Conservation (phyloP, 345 rosid genomes). For the Pistacia atlantica region DNA sequence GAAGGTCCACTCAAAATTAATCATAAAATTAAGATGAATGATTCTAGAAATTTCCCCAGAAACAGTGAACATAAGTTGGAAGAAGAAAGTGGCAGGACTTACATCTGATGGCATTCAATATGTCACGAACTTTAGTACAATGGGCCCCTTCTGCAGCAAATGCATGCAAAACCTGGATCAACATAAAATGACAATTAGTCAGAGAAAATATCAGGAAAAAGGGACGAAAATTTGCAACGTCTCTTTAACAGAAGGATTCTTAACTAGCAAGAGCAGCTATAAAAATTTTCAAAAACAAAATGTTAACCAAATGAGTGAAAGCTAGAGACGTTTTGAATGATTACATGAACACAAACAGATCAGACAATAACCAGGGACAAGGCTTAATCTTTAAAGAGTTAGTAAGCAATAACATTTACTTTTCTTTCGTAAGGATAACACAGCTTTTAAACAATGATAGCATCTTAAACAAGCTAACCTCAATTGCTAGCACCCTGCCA, state of each 20-base stretch:
- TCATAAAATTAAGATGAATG: not conserved
- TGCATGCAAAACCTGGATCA: constrained; percentile 83
- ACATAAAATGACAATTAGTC: constrained; percentile 1
- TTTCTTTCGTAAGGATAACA: not conserved
- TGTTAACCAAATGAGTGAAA: not conserved
- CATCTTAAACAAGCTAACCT: constrained; percentile 51
- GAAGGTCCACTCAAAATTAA: not conserved
- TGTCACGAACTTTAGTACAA: constrained; percentile 79
- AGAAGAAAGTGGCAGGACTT: constrained; percentile 35
- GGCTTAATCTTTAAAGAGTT: not conserved
- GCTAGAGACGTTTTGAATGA: not conserved
- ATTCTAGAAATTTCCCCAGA: not conserved
- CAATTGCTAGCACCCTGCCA: constrained; percentile 96
- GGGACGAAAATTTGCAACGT: not conserved
- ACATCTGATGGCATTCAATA: constrained; percentile 91
- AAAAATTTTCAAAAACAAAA: not conserved
- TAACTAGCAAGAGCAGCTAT: not conserved
- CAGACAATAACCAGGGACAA: not conserved
- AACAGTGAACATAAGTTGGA: not conserved
- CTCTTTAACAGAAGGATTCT: not conserved
- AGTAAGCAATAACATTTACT: not conserved
- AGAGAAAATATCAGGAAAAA: not conserved
- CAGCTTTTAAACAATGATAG: not conserved
- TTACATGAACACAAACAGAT: not conserved
- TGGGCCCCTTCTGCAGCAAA: constrained; percentile 98